phyloP scores from a whole-genome alignment of 192 early-diverging fungal species.

The Haplosporangium gracile region DNA sequence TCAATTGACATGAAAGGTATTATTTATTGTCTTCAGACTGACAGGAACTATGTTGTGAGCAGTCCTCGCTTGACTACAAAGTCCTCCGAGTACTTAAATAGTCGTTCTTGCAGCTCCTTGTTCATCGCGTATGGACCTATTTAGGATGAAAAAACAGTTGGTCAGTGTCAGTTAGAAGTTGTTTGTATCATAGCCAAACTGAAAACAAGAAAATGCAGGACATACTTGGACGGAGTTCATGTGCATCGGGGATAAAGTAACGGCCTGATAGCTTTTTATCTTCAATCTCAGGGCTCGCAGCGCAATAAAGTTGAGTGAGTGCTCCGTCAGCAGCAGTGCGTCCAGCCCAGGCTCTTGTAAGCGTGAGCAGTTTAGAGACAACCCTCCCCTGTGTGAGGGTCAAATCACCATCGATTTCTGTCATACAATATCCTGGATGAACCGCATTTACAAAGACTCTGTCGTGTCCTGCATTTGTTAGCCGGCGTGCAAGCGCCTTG shows the following conservation, averaged over 20 bases:
- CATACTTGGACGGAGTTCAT: slow-evolving; percentile 47
- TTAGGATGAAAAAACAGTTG: background rate
- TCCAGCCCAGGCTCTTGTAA: slow-evolving; percentile 10
- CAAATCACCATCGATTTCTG: slow-evolving; percentile 23
- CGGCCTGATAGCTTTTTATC: slow-evolving; percentile 51
- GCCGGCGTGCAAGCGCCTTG: slow-evolving; percentile 56
- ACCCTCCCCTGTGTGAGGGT: slow-evolving; percentile 1
- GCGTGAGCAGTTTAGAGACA: background rate
- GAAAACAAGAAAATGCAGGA: background rate
- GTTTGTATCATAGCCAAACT: background rate
- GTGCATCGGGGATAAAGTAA: slow-evolving; percentile 55
- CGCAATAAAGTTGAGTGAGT: slow-evolving; percentile 61
- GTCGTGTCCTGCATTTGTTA: slow-evolving; percentile 38
- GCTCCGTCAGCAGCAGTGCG: slow-evolving; percentile 58
- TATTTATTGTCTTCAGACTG: too few relatives aligned
- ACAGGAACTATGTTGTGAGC: slow-evolving; percentile 2
- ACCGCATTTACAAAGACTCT: slow-evolving; percentile 58
- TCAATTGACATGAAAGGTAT: too few relatives aligned
- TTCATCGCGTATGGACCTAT: slow-evolving; percentile 45
- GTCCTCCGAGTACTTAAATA: slow-evolving; percentile 51
- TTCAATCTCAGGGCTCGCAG: slow-evolving; percentile 66
- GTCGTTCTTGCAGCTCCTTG: slow-evolving; percentile 40
- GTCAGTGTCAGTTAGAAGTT: background rate
- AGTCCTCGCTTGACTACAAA: slow-evolving; percentile 43
- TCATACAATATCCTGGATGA: slow-evolving; percentile 59